Evolutionary conservation across 2,329 filamentous ascomycete species (phyloP), one percentile per base, ranked within the genome.

Genomic region (Pseudogymnoascus sp.): DNA sequence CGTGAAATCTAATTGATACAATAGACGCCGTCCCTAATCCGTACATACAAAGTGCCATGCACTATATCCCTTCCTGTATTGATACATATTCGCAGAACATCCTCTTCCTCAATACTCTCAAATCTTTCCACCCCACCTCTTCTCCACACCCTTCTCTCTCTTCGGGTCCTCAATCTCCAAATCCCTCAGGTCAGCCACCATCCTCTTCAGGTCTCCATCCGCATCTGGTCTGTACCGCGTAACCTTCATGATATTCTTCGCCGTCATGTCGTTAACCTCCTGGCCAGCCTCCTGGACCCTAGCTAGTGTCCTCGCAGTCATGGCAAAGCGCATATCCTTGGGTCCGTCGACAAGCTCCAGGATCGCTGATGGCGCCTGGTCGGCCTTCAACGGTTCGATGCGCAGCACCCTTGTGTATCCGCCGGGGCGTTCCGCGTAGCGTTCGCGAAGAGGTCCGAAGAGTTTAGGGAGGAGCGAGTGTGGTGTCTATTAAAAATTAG

Each of bases 321-420:
- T 86, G 70, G 91, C 90, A 77, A 97, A 97, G 35, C 92, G 89
- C 79, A 96, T 90, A 75, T 99, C 94, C 73, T 87, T 89, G 35
- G 92, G 91, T 36, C 93, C 92, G 75, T 99, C 94, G 64, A 99
- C 92, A 33, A 99, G 84, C 76, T 97, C 92, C 57, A 99, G 86
- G 66, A 99, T 92, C 21, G 94, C 93, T 35, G 88, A 92, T 65
- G 87, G 84, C 7, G 90, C 93, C 77, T 97, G 91, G 74, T 97
- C 93, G 73, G 81, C 80, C 70, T 93, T 91, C 70, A 89, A 84
- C 62, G 94, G 89, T 76, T 97, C 93, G 66, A 95, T 92, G 68
- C 92, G 90, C 57, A 97, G 84, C 9, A 99, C 90, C 44, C 94
- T 90, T 15, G 94, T 99, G 81, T 97, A 99, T 61, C 94, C 94